phyloP scores from a whole-genome alignment of 2,329 filamentous ascomycete species.

The Colletotrichum sp. region DNA sequence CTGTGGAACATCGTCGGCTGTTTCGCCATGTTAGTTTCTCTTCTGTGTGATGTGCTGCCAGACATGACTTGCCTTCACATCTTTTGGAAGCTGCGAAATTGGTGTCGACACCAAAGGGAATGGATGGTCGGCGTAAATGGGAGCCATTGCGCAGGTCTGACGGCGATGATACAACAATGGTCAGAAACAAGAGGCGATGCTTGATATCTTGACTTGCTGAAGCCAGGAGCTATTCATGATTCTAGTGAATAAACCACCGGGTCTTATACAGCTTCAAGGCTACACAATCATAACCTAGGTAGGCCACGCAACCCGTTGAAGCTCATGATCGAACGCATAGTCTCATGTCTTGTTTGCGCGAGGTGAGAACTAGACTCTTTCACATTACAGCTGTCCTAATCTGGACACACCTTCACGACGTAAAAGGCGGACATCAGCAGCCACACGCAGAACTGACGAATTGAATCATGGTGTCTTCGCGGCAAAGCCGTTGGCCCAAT shows the following conservation, averaged over 20 bases:
- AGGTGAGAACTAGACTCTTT: not conserved
- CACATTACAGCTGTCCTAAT: not conserved
- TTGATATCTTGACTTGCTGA: not conserved
- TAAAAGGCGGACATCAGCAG: not conserved
- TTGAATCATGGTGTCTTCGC: not conserved
- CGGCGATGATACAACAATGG: not conserved
- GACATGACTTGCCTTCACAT: not conserved
- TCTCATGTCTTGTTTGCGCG: not conserved
- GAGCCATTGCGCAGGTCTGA: not conserved
- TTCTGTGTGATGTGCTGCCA: not conserved
- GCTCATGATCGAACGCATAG: not conserved
- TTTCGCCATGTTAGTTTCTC: not conserved
- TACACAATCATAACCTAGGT: not conserved
- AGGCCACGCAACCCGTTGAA: not conserved
- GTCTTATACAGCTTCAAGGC: not conserved
- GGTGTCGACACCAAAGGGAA: not conserved
- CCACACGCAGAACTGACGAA: not conserved
- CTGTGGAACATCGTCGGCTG: not conserved
- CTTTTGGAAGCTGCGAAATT: not conserved
- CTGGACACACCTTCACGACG: not conserved
- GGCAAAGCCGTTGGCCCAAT: not conserved
- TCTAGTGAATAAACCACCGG: not conserved
- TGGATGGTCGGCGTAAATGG: slow-evolving; percentile 14
- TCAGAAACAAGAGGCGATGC: not conserved
- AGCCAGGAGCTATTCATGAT: not conserved